phyloP scores from a whole-genome alignment of 805 yeast species.

The Yueomyces sinensis region DNA sequence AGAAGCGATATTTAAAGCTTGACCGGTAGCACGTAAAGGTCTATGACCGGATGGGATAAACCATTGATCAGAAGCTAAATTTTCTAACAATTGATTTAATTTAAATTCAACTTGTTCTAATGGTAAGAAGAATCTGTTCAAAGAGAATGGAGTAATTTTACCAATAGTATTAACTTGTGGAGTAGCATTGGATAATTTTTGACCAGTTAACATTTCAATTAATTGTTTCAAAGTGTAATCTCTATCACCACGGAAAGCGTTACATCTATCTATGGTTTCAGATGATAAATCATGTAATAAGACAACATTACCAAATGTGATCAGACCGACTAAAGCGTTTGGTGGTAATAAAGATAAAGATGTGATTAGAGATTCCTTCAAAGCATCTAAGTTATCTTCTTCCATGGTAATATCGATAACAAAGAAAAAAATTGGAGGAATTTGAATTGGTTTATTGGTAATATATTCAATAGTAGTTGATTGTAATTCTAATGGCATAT shows the following conservation, averaged over 20 bases:
- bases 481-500: conserved; percentile 66
- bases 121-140: conserved; percentile 55
- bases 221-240: conserved; percentile 46
- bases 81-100: conserved; percentile 63
- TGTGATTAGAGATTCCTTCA: conserved; percentile 64
- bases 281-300: conserved; percentile 73
- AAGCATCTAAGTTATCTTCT: conserved; percentile 66
- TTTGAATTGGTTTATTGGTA: conserved; percentile 60
- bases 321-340: conserved; percentile 70
- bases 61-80: conserved; percentile 73
- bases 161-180: conserved; percentile 9
- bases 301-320: conserved; percentile 75
- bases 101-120: conserved; percentile 69
- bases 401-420: conserved; percentile 84
- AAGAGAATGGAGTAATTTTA: conserved; percentile 26
- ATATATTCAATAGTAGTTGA: conserved; percentile 75
- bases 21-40: conserved; percentile 81
- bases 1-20: conserved; percentile 75
- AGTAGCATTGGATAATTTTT: conserved; percentile 27
- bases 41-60: conserved; percentile 68
- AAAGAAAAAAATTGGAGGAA: conserved; percentile 73
- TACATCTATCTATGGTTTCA: conserved; percentile 52
- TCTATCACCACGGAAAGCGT: conserved; percentile 75
- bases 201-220: conserved; percentile 46
- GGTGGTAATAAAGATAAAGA: conserved; percentile 73